Conservation (phyloP, 1,284 basidiomycete species). For the Austropuccinia psidii region DNA sequence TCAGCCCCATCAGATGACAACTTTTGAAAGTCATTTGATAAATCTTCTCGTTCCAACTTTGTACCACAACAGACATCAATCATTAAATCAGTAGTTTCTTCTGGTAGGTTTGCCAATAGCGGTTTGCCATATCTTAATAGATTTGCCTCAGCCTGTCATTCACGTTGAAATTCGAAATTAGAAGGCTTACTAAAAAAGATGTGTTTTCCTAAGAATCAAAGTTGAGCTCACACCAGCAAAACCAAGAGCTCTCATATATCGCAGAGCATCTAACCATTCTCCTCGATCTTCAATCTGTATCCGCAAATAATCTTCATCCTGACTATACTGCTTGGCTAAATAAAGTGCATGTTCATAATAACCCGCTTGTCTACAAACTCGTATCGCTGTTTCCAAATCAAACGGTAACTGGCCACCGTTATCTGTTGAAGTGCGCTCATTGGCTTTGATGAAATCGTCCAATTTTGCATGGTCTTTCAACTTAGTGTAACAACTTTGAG, state of each 20-base stretch:
- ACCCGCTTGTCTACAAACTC: constrained; percentile 90
- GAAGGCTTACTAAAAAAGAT: constrained; percentile 5
- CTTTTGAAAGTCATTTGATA: constrained; percentile 42
- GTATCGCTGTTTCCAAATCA: constrained; percentile 91
- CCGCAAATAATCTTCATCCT: constrained; percentile 84
- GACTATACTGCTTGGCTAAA: constrained; percentile 79
- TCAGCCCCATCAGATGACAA: constrained; percentile 49
- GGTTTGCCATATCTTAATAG: constrained; percentile 47
- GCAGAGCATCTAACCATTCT: constrained; percentile 71
- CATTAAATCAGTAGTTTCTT: constrained; percentile 79
- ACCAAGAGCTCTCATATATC: constrained; percentile 69
- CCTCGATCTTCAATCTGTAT: constrained; percentile 90
- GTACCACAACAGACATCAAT: constrained; percentile 82
- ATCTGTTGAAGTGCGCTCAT: constrained; percentile 40
- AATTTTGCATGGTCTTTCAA: constrained; percentile 80
- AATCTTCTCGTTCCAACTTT: neutral
- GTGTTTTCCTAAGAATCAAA: neutral
- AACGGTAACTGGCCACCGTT: constrained; percentile 68
- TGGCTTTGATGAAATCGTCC: constrained; percentile 84
- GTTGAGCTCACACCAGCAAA: constrained; percentile 59
- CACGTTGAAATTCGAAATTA: neutral
- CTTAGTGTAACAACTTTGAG: constrained; percentile 74
- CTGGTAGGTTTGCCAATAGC: constrained; percentile 69
- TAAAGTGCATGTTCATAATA: constrained; percentile 94
- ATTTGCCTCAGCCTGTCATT: constrained; percentile 55